phyloP scores from a whole-genome alignment of 257 asterid species.

The Parsonsia alboflavescens region DNA sequence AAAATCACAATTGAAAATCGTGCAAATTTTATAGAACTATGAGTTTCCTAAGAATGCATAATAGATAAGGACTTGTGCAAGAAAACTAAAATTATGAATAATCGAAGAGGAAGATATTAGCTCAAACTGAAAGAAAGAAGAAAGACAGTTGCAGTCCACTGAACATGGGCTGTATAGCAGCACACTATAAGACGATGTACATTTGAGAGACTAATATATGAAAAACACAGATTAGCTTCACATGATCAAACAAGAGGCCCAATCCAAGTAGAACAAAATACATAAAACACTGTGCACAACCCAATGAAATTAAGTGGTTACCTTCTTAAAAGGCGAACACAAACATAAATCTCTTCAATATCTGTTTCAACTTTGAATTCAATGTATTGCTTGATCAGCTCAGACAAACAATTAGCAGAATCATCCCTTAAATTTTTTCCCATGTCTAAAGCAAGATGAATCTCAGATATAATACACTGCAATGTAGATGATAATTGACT shows the following conservation, averaged over 20 bases:
- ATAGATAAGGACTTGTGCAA: not conserved
- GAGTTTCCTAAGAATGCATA: not conserved
- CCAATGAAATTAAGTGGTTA: slow-evolving; percentile 13
- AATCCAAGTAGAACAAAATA: not conserved
- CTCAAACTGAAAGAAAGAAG: not conserved
- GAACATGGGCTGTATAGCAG: not conserved
- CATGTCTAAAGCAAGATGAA: slow-evolving; percentile 22
- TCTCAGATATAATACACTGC: slow-evolving; percentile 46
- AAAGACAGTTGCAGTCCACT: not conserved
- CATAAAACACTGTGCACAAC: not conserved
- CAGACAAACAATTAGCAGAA: slow-evolving; percentile 47
- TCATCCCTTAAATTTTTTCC: slow-evolving; percentile 29
- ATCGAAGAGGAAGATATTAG: slow-evolving; percentile 7
- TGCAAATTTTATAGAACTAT: not conserved
- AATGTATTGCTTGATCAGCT: slow-evolving; percentile 71
- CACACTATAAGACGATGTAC: not conserved
- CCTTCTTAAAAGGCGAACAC: slow-evolving; percentile 67
- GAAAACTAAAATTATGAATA: not conserved
- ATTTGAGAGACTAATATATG: not conserved
- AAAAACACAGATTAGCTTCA: not conserved
- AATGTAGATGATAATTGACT: slow-evolving; percentile 53
- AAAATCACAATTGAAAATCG: not conserved
- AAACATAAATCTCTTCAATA: slow-evolving; percentile 80
- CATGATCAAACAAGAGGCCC: not conserved
- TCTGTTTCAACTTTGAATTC: slow-evolving; percentile 59